phyloP scores from a whole-genome alignment of 2,329 filamentous ascomycete genomes.

The Xylaria sp. region DNA sequence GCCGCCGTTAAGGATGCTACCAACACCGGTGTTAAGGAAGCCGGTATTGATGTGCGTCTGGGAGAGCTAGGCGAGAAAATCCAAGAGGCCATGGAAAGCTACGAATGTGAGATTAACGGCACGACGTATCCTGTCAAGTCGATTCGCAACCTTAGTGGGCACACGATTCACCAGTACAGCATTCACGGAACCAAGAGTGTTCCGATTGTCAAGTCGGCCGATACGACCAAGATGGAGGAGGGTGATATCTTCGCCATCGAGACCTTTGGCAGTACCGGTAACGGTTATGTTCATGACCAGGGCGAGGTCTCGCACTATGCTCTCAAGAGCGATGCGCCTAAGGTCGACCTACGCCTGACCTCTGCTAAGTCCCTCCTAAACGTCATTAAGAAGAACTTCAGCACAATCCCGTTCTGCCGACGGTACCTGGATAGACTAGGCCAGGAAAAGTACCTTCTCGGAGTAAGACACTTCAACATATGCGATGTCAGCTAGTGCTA shows the following conservation, averaged over 20 bases:
- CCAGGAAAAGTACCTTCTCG: constrained; percentile 92
- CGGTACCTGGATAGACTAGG: constrained; percentile 93
- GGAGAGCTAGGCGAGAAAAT: constrained; percentile 85
- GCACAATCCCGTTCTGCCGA: constrained; percentile 88
- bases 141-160: constrained; percentile 87
- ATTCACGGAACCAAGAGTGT: constrained; percentile 95
- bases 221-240: constrained; percentile 97
- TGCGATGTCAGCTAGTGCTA: not conserved
- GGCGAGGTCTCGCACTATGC: constrained; percentile 93
- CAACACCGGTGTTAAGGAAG: constrained; percentile 88
- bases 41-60: constrained; percentile 90
- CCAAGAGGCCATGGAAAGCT: constrained; percentile 93
- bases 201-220: constrained; percentile 88
- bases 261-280: constrained; percentile 93
- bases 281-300: constrained; percentile 87
- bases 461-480: constrained; percentile 65
- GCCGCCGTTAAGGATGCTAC: constrained; percentile 79
- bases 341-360: constrained; percentile 78
- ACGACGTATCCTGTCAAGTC: constrained; percentile 82
- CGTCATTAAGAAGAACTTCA: constrained; percentile 96
- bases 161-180: constrained; percentile 87
- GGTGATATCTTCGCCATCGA: constrained; percentile 95
- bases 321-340: constrained; percentile 75
- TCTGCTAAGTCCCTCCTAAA: constrained; percentile 87
- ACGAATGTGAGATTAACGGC: constrained; percentile 85